These are phyloP conservation scores for Ostreobium quekettii DNA, from an alignment of 139 green algal species.

Conservation along the genomic window DNA sequence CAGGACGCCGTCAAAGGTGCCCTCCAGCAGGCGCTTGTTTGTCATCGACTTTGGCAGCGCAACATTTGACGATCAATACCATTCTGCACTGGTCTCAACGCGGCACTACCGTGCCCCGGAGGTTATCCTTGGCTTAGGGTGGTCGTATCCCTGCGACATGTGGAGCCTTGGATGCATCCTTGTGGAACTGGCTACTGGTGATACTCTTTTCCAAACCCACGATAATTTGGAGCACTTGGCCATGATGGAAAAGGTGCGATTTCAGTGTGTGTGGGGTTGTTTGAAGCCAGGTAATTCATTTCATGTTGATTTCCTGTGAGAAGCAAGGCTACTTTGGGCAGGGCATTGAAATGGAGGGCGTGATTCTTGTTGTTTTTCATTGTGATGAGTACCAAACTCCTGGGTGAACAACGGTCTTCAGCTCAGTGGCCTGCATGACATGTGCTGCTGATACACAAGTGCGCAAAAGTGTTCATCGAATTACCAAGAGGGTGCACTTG, in stretches of 20 bases:
- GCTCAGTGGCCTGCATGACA: no score
- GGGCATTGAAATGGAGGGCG: no score
- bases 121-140: slow-evolving; percentile 88
- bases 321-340: no score
- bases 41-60: slow-evolving; percentile 97
- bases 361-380: no score
- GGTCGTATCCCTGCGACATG: slow-evolving; percentile 87
- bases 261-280: neutral
- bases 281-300: no score
- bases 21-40: slow-evolving; percentile 44
- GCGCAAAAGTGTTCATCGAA: no score
- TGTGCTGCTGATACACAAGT: no score
- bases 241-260: slow-evolving; percentile 86
- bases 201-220: slow-evolving; percentile 71
- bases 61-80: slow-evolving; percentile 88
- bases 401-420: no score
- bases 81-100: slow-evolving; percentile 76
- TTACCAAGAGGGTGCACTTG: no score
- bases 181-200: slow-evolving; percentile 82
- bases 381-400: no score
- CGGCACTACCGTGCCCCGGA: slow-evolving; percentile 95
- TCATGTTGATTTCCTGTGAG: no score
- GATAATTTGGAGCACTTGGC: slow-evolving; percentile 97
- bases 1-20: no score
- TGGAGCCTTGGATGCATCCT: slow-evolving; percentile 96